A percentile compares a stretch with the other conserved stretches of the same genome.
phyloP scores from a whole-genome alignment of 331 rosid species.

The Rosa hybrid region DNA sequence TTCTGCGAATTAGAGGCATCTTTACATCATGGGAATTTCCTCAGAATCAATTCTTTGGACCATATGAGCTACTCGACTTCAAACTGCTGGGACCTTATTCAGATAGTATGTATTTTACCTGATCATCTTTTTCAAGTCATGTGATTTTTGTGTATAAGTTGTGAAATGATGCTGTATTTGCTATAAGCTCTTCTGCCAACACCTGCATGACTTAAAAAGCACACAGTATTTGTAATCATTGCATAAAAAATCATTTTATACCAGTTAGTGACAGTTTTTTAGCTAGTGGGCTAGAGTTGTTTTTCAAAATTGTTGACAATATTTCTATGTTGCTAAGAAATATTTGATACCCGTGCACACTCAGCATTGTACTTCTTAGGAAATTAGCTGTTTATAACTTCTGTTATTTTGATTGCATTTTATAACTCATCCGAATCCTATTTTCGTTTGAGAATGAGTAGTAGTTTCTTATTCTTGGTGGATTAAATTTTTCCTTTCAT shows the following conservation, averaged over 20 bases:
- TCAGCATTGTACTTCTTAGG: neutral
- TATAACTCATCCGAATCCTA: neutral
- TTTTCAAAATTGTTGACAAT: neutral
- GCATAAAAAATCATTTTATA: neutral
- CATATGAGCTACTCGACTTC: conserved; percentile 79
- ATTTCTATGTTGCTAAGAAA: neutral
- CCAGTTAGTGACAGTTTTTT: neutral
- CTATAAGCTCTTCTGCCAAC: too few species aligned
- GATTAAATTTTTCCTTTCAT: conserved; percentile 18
- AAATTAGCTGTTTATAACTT: neutral
- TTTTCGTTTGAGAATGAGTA: neutral
- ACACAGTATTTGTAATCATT: neutral
- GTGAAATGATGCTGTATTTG: conserved; percentile 2
- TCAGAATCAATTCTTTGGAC: conserved; percentile 66
- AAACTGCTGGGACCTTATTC: conserved; percentile 55
- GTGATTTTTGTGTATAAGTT: neutral
- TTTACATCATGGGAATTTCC: conserved; percentile 54
- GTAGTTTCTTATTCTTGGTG: conserved; percentile 11
- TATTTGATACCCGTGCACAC: neutral
- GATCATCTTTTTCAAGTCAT: neutral
- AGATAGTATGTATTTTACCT: conserved; percentile 41
- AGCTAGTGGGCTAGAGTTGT: neutral
- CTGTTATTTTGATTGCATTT: neutral
- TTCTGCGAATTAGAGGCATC: conserved; percentile 34
- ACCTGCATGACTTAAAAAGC: neutral